Evolutionary conservation across 2,329 filamentous ascomycete genomes (phyloP), one percentile per base, ranked within the genome.

Genomic region (Alternaria ethzedia): DNA sequence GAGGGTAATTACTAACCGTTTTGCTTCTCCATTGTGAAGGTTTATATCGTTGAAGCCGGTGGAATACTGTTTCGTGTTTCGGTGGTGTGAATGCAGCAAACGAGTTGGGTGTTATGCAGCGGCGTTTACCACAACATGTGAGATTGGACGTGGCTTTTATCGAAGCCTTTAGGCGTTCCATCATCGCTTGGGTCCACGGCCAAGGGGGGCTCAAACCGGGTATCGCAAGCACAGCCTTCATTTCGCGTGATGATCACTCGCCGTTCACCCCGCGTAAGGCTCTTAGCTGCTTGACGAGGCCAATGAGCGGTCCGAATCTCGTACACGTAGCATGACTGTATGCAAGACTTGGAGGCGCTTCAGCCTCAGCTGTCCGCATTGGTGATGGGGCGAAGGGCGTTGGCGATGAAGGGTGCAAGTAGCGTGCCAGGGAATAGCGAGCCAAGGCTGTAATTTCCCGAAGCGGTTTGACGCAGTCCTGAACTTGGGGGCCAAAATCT

Each of bases 1-100:
- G 4, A 32, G 41, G 36, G 36, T 15, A n/a, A 20, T 21, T 20
- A 73, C 76, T 74, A 50, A 79, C 77, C 76, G 62, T 72, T 71
- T 75, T 74, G 72, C 64, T 79, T 79, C 71, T 78, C 77, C 77
- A 79, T 79, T 67, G 41, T 70, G 68, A 55, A 23, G 23, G 15
- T 58, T 20, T 55, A 23, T 23, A 30, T 52, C 9, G 23, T 41
- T 13, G 30, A 41, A 54, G 36, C 28, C 20, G 8, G 43, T 9
- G 28, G 30, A 10, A 25, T 63, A 43, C 20, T 17, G 10, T 15
- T 20, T 25, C 3, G 23, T 20, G 47, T 46, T 7, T 5, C 6
- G 20, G 49, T 52, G 12, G 49, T 52, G 4, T n/a, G 49, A 36
- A 52, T 9, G 36, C 21, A n/a, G 20, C 13, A 30, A 23, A 52